phyloP scores from a whole-genome alignment of 164 flowering plant species.

The Vitis cinerea region DNA sequence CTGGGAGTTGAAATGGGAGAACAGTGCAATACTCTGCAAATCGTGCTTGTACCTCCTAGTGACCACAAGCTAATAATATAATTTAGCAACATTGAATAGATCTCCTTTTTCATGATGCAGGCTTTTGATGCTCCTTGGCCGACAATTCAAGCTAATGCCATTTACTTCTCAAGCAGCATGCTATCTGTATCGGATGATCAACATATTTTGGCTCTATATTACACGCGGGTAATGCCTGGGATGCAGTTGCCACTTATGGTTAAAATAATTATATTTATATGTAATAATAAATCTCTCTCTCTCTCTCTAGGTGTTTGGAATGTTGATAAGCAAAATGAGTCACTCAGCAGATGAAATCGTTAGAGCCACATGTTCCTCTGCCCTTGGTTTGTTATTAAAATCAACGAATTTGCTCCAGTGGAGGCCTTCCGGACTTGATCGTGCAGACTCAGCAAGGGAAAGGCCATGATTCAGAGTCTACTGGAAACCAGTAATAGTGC shows the following conservation, averaged over 20 bases:
- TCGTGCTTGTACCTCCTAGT: too few species aligned
- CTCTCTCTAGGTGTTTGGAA: slow-evolving; percentile 69
- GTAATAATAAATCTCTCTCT: neutral
- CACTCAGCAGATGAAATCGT: slow-evolving; percentile 78
- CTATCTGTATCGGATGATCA: slow-evolving; percentile 74
- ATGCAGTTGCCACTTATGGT: too few species aligned
- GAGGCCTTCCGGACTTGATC: slow-evolving; percentile 53
- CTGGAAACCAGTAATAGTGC: neutral
- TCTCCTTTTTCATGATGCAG: slow-evolving; percentile 37
- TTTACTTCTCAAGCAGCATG: slow-evolving; percentile 71
- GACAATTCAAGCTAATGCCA: slow-evolving; percentile 89
- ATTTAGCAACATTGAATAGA: neutral
- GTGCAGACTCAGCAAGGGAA: slow-evolving; percentile 34
- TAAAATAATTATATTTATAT: neutral
- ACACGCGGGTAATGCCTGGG: slow-evolving; percentile 51
- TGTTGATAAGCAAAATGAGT: slow-evolving; percentile 68
- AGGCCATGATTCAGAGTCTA: slow-evolving; percentile 31
- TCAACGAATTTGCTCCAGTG: slow-evolving; percentile 49
- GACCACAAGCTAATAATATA: too few species aligned
- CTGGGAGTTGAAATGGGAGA: too few species aligned
- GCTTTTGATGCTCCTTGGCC: slow-evolving; percentile 98
- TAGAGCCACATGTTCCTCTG: slow-evolving; percentile 76
- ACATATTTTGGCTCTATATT: slow-evolving; percentile 56
- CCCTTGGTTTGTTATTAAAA: slow-evolving; percentile 69
- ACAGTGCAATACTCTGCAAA: too few species aligned